Percentiles rank a stretch among this genome's conserved stretches.
These are phyloP conservation scores for Jatropha curcas DNA, from an alignment of 345 rosid species.

Conservation along the genomic window DNA sequence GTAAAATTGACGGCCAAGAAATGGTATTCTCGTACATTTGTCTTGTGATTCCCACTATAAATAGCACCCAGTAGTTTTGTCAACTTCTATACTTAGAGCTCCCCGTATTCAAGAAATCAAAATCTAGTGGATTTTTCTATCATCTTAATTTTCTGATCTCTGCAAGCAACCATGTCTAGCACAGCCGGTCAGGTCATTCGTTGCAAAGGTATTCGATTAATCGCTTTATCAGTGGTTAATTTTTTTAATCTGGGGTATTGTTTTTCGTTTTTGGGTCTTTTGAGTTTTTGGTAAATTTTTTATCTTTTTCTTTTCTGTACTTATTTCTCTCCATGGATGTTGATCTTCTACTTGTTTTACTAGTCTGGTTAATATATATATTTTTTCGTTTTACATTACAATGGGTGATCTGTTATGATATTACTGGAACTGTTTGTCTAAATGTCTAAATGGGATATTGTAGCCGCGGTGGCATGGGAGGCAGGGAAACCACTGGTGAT, in stretches of 20 bases:
- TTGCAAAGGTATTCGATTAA: conserved; percentile 56
- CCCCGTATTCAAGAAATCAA: background rate
- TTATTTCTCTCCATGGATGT: too few relatives aligned
- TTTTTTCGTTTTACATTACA: background rate
- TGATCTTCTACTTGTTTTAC: too few relatives aligned
- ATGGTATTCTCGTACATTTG: background rate
- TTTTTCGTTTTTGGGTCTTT: background rate
- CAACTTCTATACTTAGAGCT: too few relatives aligned
- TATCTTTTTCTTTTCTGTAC: background rate
- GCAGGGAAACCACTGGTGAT: conserved; percentile 84
- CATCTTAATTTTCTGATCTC: too few relatives aligned
- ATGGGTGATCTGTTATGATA: background rate
- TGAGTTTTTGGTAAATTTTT: background rate
- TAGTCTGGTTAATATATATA: background rate
- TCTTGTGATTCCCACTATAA: background rate
- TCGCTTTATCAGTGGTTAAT: background rate
- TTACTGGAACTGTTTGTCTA: background rate
- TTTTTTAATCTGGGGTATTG: background rate
- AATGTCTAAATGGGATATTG: conserved; percentile 7
- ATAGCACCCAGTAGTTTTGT: background rate
- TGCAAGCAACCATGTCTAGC: conserved; percentile 24
- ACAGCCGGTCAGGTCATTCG: conserved; percentile 65
- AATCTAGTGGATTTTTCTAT: too few relatives aligned
- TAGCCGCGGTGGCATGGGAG: conserved; percentile 94
- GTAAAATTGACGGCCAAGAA: background rate